Percentiles rank a stretch among this genome's conserved stretches.
phyloP scores from a whole-genome alignment of 768 basidiomycete genomes.

The Pholiota conissans region DNA sequence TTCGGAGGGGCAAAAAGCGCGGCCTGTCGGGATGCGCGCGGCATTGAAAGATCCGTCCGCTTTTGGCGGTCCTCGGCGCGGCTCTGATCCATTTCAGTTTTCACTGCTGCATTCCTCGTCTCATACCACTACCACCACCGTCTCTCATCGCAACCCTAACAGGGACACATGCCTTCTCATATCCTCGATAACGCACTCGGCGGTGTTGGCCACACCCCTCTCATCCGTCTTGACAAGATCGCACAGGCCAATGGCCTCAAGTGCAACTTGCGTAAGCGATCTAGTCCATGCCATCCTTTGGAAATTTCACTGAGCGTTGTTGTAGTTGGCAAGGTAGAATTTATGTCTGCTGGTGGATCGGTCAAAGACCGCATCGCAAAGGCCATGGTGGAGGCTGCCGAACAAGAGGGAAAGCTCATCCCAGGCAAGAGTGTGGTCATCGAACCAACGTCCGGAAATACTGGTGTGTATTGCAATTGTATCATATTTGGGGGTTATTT shows the following conservation, averaged over 20 bases:
- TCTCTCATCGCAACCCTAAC: conserved; percentile 4
- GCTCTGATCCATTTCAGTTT: not conserved
- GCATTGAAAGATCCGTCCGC: conserved; percentile 4
- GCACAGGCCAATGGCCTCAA: conserved; percentile 72
- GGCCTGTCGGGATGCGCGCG: not conserved
- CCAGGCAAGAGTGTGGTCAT: conserved; percentile 91
- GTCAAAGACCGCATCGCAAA: conserved; percentile 97
- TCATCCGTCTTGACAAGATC: conserved; percentile 83
- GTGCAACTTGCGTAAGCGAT: conserved; percentile 82
- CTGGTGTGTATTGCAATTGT: conserved; percentile 57
- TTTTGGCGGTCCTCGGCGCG: conserved; percentile 2
- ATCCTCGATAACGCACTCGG: conserved; percentile 81
- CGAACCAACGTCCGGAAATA: conserved; percentile 94
- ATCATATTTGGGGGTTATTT: not conserved
- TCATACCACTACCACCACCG: not conserved
- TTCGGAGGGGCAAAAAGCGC: not conserved
- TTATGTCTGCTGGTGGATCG: conserved; percentile 86
- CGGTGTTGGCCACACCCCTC: conserved; percentile 88
- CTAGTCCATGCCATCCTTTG: not conserved
- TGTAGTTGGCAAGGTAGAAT: conserved; percentile 88
- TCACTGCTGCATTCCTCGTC: not conserved
- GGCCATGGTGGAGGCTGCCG: conserved; percentile 95
- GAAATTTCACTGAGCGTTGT: conserved; percentile 4
- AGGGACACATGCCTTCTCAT: conserved; percentile 37
- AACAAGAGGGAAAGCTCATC: conserved; percentile 80